Percentiles rank a stretch among this genome's conserved stretches.
Evolutionary conservation across 257 asterid genomes (phyloP).

Genomic region (Nicotiana knightiana): DNA sequence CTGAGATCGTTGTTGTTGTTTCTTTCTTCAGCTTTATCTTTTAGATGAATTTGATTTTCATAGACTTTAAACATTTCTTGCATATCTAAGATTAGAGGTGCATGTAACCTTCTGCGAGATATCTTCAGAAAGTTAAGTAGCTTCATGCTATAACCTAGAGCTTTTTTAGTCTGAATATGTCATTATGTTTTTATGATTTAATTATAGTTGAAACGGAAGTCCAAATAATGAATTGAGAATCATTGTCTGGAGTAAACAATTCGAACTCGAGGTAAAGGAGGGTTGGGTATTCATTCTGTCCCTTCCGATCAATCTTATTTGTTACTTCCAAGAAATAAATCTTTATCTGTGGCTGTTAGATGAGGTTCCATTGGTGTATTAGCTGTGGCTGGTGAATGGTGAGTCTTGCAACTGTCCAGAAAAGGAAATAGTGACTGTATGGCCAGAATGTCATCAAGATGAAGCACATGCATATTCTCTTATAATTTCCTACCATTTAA

Average conservation of each 20-base stretch:
- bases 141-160: background rate
- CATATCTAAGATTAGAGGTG: background rate
- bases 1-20: background rate
- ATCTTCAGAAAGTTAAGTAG: background rate
- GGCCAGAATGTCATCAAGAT: background rate
- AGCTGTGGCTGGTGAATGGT: background rate
- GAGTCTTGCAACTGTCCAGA: background rate
- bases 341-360: background rate
- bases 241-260: background rate
- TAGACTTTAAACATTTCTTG: background rate
- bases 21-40: background rate
- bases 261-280: background rate
- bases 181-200: background rate
- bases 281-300: background rate
- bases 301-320: background rate
- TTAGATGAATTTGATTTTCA: background rate
- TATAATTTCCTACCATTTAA: background rate
- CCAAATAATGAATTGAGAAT: background rate
- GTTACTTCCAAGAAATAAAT: background rate
- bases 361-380: background rate
- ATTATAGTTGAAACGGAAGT: background rate
- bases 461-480: background rate
- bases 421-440: background rate
- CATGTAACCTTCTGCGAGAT: background rate
- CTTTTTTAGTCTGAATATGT: background rate